A percentile compares a stretch with the other conserved stretches of the same genome.
Evolutionary conservation across 768 basidiomycete genomes (phyloP).

Genomic region (Pisolithus orientalis): DNA sequence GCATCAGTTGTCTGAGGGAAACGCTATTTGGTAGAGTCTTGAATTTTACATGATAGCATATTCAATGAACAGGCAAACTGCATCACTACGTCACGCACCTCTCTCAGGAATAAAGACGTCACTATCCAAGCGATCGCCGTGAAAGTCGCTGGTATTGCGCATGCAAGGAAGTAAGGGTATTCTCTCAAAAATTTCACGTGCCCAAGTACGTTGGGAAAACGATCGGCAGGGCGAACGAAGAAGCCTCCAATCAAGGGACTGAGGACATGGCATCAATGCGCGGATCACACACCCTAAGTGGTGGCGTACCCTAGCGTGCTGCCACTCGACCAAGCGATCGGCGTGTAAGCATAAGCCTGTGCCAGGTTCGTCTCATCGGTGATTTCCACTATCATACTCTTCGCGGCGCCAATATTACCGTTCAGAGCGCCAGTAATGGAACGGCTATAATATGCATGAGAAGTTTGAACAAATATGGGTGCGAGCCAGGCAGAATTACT

Average conservation of each 20-base stretch:
- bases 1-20: conserved; percentile 23
- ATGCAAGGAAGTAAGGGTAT: conserved; percentile 74
- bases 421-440: conserved; percentile 67
- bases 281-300: not conserved
- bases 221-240: conserved; percentile 59
- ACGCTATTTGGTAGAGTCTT: conserved; percentile 29
- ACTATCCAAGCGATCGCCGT: conserved; percentile 49
- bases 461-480: not conserved
- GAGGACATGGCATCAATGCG: not conserved
- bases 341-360: conserved; percentile 63
- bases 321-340: conserved; percentile 43
- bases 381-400: conserved; percentile 69
- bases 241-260: conserved; percentile 68
- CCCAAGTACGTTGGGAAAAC: conserved; percentile 59
- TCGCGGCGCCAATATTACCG: conserved; percentile 65
- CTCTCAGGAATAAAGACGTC: conserved; percentile 48
- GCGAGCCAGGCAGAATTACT: not conserved
- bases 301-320: conserved; percentile 38
- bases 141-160: conserved; percentile 60
- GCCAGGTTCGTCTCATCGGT: conserved; percentile 67
- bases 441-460: conserved; percentile 36
- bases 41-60: conserved; percentile 19
- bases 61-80: not conserved
- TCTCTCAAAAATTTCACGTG: conserved; percentile 48
- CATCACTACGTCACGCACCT: conserved; percentile 30